Conservation (phyloP, 1,284 basidiomycete genomes). For the Cutaneotrichosporon curvatum region DNA sequence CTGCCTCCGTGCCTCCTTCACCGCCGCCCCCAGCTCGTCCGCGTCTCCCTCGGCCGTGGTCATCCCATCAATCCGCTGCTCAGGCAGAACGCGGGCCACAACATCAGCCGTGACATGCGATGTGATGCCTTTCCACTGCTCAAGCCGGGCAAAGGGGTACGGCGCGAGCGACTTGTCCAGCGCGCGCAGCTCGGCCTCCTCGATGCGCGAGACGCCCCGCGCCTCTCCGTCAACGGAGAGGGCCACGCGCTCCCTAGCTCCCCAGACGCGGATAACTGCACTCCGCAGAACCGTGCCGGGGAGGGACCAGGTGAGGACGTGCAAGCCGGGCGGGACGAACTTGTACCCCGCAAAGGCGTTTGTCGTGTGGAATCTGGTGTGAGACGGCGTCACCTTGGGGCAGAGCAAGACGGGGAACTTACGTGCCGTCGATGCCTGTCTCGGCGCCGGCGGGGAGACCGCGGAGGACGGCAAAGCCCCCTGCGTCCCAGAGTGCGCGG, state of each 20-base stretch:
- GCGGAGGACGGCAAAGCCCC: constrained; percentile 41
- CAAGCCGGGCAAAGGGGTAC: constrained; percentile 41
- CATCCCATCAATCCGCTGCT: constrained; percentile 34
- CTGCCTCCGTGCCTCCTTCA: neutral
- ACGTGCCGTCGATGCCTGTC: constrained; percentile 44
- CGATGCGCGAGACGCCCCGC: constrained; percentile 6
- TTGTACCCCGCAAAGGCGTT: constrained; percentile 40
- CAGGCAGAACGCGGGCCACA: constrained; percentile 34
- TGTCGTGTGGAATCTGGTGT: constrained; percentile 28
- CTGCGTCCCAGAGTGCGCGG: constrained; percentile 39
- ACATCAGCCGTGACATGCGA: constrained; percentile 25
- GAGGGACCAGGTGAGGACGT: constrained; percentile 35
- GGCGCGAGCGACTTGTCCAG: constrained; percentile 45
- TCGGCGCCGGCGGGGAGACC: constrained; percentile 39
- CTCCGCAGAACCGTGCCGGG: constrained; percentile 20
- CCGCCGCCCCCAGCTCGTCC: constrained; percentile 13
- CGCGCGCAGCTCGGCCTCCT: constrained; percentile 41
- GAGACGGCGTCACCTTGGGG: neutral
- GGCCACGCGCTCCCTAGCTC: constrained; percentile 26
- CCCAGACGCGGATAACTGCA: constrained; percentile 22
- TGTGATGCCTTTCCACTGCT: constrained; percentile 37
- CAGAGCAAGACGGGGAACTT: constrained; percentile 9
- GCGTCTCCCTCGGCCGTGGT: constrained; percentile 29
- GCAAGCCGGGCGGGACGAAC: constrained; percentile 44
- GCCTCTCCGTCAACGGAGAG: constrained; percentile 23